phyloP scores from a whole-genome alignment of 345 rosid species.

The Nasturtium officinale region DNA sequence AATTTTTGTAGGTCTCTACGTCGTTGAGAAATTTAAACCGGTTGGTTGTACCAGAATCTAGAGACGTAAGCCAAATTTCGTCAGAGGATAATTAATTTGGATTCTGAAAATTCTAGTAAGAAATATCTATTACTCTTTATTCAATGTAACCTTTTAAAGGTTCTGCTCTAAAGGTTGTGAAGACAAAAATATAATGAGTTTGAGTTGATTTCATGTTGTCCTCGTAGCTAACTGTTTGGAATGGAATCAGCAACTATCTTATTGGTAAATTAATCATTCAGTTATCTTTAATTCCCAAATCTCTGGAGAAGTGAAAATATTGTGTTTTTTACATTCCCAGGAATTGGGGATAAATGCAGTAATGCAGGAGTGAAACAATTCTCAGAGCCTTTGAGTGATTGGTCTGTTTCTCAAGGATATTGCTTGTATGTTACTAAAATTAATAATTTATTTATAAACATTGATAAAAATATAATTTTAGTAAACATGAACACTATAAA shows the following conservation, averaged over 20 bases:
- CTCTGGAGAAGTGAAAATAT: slow-evolving; percentile 4
- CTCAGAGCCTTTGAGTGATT: slow-evolving; percentile 65
- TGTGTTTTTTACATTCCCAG: slow-evolving; percentile 41
- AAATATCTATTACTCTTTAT: background rate
- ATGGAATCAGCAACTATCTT: background rate
- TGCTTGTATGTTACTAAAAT: slow-evolving; percentile 64
- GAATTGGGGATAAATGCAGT: slow-evolving; percentile 76
- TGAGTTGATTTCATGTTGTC: too few species aligned
- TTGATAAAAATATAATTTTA: too few species aligned
- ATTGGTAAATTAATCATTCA: background rate
- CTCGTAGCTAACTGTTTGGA: too few species aligned
- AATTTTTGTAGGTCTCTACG: slow-evolving; percentile 13
- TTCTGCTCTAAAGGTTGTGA: background rate
- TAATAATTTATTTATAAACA: too few species aligned
- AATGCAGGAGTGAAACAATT: slow-evolving; percentile 57
- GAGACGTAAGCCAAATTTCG: slow-evolving; percentile 16
- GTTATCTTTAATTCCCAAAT: background rate
- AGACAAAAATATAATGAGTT: too few species aligned
- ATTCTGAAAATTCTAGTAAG: background rate
- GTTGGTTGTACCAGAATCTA: slow-evolving; percentile 39
- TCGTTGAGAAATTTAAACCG: slow-evolving; percentile 27
- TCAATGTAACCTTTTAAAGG: background rate
- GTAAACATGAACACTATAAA: too few species aligned
- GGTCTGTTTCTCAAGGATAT: slow-evolving; percentile 78
- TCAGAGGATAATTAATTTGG: slow-evolving; percentile 8